Conservation (phyloP, 2,329 filamentous ascomycete genomes). For the Diplodia scrobiculata region DNA sequence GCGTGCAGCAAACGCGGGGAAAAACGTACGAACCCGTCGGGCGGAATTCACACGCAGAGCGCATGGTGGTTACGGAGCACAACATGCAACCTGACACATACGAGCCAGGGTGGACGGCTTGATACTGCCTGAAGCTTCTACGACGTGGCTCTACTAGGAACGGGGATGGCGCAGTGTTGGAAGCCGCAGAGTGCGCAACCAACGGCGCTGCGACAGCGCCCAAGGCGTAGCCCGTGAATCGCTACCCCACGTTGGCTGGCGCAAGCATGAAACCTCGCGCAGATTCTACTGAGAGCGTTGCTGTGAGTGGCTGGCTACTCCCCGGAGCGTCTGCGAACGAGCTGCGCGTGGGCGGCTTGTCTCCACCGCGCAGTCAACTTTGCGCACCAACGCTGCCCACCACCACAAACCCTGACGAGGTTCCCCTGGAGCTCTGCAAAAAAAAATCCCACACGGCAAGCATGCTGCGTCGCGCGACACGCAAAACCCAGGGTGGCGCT, state of each 20-base stretch:
- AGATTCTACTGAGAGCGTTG: neutral
- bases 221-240: neutral
- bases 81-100: neutral
- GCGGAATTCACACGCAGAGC: too few relatives aligned
- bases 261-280: neutral
- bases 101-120: too few relatives aligned
- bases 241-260: neutral
- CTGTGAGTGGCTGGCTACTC: neutral
- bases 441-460: neutral
- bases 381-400: neutral
- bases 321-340: neutral
- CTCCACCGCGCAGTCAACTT: neutral
- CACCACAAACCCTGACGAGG: neutral
- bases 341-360: neutral
- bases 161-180: neutral
- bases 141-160: neutral
- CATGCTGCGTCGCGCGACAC: neutral
- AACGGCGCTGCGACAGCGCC: neutral
- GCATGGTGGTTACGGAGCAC: neutral
- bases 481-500: neutral
- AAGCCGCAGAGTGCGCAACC: neutral
- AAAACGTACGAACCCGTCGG: too few relatives aligned
- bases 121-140: neutral
- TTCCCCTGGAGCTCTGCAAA: accelerated
- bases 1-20: too few relatives aligned